A percentile compares a stretch with the other conserved stretches of the same genome.
Conservation (phyloP, 2,329 filamentous ascomycete genomes). For the Allantophomopsis lycopodina region DNA sequence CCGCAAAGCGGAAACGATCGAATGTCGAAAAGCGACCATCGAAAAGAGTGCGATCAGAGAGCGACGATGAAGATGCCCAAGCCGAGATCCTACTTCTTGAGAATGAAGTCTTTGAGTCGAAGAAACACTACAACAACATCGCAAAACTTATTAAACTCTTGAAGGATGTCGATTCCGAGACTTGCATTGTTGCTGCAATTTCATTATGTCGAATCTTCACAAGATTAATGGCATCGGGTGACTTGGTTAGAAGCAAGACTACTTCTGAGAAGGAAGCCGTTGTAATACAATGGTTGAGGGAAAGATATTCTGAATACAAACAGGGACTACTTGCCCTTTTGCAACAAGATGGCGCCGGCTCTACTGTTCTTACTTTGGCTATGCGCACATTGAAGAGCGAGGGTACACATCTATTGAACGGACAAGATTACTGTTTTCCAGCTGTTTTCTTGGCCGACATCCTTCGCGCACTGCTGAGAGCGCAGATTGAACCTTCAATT, state of each 20-base stretch:
- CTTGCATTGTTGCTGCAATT: slow-evolving; percentile 56
- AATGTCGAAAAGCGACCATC: slow-evolving; percentile 30
- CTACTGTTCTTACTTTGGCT: slow-evolving; percentile 60
- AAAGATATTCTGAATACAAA: slow-evolving; percentile 60
- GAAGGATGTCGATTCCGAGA: slow-evolving; percentile 34
- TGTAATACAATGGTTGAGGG: slow-evolving; percentile 67
- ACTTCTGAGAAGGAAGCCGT: slow-evolving; percentile 60
- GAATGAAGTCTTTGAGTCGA: slow-evolving; percentile 69
- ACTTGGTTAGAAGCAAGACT: slow-evolving; percentile 49
- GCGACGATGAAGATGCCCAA: slow-evolving; percentile 38
- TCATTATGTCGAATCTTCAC: slow-evolving; percentile 80
- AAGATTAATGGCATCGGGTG: slow-evolving; percentile 62
- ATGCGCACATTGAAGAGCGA: slow-evolving; percentile 82
- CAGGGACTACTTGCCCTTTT: slow-evolving; percentile 47
- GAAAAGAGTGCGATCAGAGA: slow-evolving; percentile 26
- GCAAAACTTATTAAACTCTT: slow-evolving; percentile 52
- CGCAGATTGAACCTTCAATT: slow-evolving; percentile 41
- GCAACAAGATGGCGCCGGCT: slow-evolving; percentile 44
- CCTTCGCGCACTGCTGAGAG: slow-evolving; percentile 44
- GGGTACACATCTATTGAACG: slow-evolving; percentile 43
- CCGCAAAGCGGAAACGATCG: slow-evolving; percentile 31
- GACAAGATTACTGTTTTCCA: slow-evolving; percentile 56
- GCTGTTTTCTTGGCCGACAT: slow-evolving; percentile 51
- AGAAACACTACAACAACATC: slow-evolving; percentile 88
- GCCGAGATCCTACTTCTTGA: slow-evolving; percentile 64